Conservation (phyloP, 73 alveolate species). For the Breviolum minutum region DNA sequence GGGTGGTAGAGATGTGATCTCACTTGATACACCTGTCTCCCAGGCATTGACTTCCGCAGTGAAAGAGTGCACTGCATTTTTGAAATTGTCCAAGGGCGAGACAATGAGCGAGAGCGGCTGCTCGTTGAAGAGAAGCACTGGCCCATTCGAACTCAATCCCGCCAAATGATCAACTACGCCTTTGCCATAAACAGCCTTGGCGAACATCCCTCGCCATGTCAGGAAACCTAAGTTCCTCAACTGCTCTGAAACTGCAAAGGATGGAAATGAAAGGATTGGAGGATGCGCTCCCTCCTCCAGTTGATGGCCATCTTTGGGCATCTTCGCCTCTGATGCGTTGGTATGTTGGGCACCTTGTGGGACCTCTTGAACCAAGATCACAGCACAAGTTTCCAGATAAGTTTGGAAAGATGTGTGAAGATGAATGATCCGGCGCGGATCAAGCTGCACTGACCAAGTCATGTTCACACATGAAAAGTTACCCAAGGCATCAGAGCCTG, state of each 20-base stretch:
- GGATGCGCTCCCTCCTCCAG: slow-evolving; percentile 26
- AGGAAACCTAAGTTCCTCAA: neutral
- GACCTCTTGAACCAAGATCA: slow-evolving; percentile 29
- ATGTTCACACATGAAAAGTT: slow-evolving; percentile 1
- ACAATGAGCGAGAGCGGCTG: neutral
- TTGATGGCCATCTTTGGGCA: slow-evolving; percentile 62
- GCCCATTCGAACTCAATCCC: slow-evolving; percentile 54
- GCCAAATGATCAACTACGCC: neutral
- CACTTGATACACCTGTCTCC: slow-evolving; percentile 79
- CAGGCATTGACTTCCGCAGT: neutral
- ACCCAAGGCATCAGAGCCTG: slow-evolving; percentile 20
- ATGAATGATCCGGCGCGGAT: neutral
- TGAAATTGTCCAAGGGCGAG: slow-evolving; percentile 76
- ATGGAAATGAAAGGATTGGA: slow-evolving; percentile 44
- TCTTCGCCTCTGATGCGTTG: slow-evolving; percentile 32
- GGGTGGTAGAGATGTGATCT: neutral
- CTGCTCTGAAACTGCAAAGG: neutral
- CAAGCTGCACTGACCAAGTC: neutral
- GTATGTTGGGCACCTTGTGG: slow-evolving; percentile 36
- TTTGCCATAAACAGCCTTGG: slow-evolving; percentile 25
- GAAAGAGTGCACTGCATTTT: slow-evolving; percentile 42
- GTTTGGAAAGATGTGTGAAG: slow-evolving; percentile 45
- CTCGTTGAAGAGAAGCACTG: slow-evolving; percentile 16
- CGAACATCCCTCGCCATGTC: neutral
- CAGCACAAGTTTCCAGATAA: slow-evolving; percentile 7